Base-by-base conservation (phyloP, 192 early-diverging fungal genomes). In the Lunasporangiospora selenospora region DNA sequence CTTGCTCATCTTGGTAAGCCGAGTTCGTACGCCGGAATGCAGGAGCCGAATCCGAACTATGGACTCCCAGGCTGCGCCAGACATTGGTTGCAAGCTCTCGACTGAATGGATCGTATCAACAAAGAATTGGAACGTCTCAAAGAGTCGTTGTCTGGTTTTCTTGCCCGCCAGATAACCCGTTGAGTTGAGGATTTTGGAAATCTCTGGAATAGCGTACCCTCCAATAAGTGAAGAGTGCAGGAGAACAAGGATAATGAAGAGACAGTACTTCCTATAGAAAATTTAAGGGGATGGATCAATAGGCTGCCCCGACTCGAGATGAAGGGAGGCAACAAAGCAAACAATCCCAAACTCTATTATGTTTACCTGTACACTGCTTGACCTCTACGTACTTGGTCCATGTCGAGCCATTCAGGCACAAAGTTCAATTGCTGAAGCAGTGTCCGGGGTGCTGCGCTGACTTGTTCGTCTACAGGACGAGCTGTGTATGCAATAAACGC, bases 321-420 rank as follows among this genome's bases (percentile, higher is more conserved):
- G n/a, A n/a, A n/a, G n/a, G n/a, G n/a, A n/a, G n/a, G n/a, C n/a
- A n/a, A n/a, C n/a, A n/a, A n/a, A n/a, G n/a, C n/a, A n/a, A n/a
- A n/a, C n/a, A n/a, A n/a, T n/a, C n/a, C n/a, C n/a, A n/a, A n/a
- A n/a, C n/a, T n/a, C n/a, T n/a, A n/a, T n/a, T n/a, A n/a, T n/a
- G n/a, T 49, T 45, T 43, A 69, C 71, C 55, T 46, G 21, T 39
- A 65, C 0, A 75, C 71, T 10, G 57, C 40, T 54, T 75, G 71
- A 0, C 71, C 71, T 5, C 71, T 44, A n/a, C 47, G 34, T 2
- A 75, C 46, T 9, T 58, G 54, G 4, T 52, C 37, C 61, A 53
- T 58, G 8, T 75, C 50, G 3, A 75, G 48, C 71, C 71, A 75
- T 4, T 75, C 71, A 38, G 71, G 71, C 4, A 75, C 63, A 0